Percentiles rank a stretch among this genome's conserved stretches.
phyloP scores from a whole-genome alignment of 192 early-diverging fungal species.

The Entrophospora sp. region DNA sequence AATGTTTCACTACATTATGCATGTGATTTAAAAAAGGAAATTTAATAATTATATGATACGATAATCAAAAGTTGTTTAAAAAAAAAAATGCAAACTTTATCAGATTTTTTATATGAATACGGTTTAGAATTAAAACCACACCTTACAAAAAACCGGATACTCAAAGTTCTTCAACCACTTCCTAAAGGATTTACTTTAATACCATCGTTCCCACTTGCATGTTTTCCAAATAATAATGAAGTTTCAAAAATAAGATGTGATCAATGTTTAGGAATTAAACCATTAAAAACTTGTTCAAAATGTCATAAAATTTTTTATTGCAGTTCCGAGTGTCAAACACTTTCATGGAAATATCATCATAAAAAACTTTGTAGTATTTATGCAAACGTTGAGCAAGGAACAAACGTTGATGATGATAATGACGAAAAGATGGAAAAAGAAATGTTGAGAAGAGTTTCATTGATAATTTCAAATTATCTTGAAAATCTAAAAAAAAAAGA shows the following conservation, averaged over 20 bases:
- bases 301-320: constrained; percentile 6
- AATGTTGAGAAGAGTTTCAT: constrained; percentile 4
- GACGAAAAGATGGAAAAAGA: background rate
- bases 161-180: background rate
- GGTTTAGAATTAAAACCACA: no score
- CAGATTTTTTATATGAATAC: no score
- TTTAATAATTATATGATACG: no score
- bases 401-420: background rate
- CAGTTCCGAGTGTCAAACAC: background rate
- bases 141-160: no score
- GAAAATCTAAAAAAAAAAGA: background rate
- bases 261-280: constrained; percentile 12
- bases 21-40: no score
- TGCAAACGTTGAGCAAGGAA: background rate
- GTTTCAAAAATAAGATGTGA: background rate
- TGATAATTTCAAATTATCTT: background rate
- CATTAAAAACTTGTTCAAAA: constrained; percentile 1
- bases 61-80: no score
- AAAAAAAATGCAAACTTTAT: no score
- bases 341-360: constrained; percentile 4
- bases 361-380: constrained; percentile 1
- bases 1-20: no score
- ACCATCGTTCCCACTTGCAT: background rate
- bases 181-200: background rate
- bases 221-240: no score